phyloP scores from a whole-genome alignment of 2,329 filamentous ascomycete species.

The Beauveria sp. region DNA sequence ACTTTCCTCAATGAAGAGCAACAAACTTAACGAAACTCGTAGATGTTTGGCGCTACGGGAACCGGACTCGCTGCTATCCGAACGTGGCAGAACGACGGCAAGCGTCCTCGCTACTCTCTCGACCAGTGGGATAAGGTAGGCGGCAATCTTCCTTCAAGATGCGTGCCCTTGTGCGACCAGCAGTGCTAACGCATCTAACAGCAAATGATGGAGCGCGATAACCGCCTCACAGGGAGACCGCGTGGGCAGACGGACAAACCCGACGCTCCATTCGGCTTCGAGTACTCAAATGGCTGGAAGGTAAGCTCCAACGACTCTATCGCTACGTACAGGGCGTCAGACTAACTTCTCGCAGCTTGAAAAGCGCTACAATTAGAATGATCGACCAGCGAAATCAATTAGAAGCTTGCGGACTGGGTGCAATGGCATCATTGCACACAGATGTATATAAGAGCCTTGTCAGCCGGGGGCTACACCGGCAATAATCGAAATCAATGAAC shows the following conservation, averaged over 20 bases:
- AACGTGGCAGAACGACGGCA: constrained; percentile 52
- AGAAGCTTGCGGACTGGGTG: not conserved
- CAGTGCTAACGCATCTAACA: constrained; percentile 27
- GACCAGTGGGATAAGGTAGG: constrained; percentile 58
- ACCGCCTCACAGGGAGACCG: constrained; percentile 50
- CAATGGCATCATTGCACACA: constrained; percentile 1
- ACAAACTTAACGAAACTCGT: constrained; percentile 19
- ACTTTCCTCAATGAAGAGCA: constrained; percentile 4
- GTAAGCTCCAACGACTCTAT: constrained; percentile 31
- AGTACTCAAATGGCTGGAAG: constrained; percentile 57
- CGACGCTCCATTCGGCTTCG: constrained; percentile 50
- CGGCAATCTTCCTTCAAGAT: constrained; percentile 3
- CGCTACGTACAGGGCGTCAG: constrained; percentile 3
- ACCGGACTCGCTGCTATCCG: constrained; percentile 50
- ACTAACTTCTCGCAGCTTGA: constrained; percentile 36
- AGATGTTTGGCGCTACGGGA: constrained; percentile 59
- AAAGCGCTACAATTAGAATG: constrained; percentile 39
- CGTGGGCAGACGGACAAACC: constrained; percentile 51
- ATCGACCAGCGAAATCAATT: not conserved
- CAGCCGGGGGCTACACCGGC: not conserved
- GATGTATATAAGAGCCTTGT: constrained; percentile 12
- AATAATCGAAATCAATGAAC: constrained; percentile 7
- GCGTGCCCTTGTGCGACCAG: too few species aligned
- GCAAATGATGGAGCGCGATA: constrained; percentile 62
- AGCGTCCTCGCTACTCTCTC: constrained; percentile 50